These are phyloP conservation scores for Aspergillus oerlinghausenensis DNA, from an alignment of 2,329 filamentous ascomycete genomes.

Conservation along the genomic window DNA sequence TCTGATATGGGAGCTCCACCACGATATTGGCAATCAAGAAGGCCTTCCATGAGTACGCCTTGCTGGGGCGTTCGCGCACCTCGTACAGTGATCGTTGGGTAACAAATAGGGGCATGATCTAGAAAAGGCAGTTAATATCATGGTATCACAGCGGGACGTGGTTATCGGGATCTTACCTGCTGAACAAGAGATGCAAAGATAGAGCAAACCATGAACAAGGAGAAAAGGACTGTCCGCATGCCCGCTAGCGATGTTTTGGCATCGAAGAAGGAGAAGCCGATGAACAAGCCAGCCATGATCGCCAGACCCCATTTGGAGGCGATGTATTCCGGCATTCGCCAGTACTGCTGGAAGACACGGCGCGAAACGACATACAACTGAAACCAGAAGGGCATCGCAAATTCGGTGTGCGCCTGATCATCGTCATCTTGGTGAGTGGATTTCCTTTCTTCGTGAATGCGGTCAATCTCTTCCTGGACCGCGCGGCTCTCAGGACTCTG, in stretches of 20 bases:
- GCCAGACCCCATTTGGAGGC: conserved; percentile 71
- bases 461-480: conserved; percentile 55
- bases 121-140: neutral
- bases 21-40: conserved; percentile 80
- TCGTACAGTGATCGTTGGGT: conserved; percentile 77
- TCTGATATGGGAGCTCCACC: conserved; percentile 82
- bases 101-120: conserved; percentile 73
- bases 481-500: conserved; percentile 49
- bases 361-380: conserved; percentile 64
- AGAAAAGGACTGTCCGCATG: conserved; percentile 79
- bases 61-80: conserved; percentile 76
- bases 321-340: conserved; percentile 80
- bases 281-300: conserved; percentile 60
- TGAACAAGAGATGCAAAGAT: conserved; percentile 53
- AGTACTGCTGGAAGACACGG: conserved; percentile 85
- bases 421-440: conserved; percentile 39
- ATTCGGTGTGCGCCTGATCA: conserved; percentile 64
- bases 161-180: conserved; percentile 18
- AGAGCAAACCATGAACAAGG: conserved; percentile 74
- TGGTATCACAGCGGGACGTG: neutral
- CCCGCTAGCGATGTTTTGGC: conserved; percentile 69
- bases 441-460: conserved; percentile 43
- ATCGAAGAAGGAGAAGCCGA: conserved; percentile 74
- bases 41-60: conserved; percentile 79
- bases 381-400: conserved; percentile 64